Conservation (phyloP, 2,329 filamentous ascomycete genomes). For the Talaromyces sp. region DNA sequence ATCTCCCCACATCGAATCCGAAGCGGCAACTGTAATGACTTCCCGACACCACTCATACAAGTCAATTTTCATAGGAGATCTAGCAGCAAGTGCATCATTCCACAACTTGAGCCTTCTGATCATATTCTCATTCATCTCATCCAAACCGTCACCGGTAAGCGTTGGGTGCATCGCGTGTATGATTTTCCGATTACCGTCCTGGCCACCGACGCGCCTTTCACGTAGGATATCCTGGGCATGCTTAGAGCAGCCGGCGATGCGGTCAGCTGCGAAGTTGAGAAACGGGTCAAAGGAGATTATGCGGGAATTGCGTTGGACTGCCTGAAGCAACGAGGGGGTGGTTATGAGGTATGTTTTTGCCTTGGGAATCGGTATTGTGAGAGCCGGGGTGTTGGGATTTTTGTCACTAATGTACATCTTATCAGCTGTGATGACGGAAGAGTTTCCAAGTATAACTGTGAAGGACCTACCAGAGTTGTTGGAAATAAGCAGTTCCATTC, state of each 20-base stretch:
- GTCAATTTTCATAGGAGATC: conserved; percentile 15
- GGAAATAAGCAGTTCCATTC: conserved; percentile 22
- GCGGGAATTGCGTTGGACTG: conserved; percentile 20
- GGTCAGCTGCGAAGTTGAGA: conserved; percentile 14
- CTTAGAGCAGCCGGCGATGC: conserved; percentile 18
- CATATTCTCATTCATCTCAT: conserved; percentile 25
- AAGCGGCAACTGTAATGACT: conserved; percentile 24
- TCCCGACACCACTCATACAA: conserved; percentile 23
- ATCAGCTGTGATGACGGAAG: neutral
- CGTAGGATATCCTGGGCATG: conserved; percentile 17
- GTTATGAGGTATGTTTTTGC: conserved; percentile 23
- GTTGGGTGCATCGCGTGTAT: conserved; percentile 23
- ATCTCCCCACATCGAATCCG: conserved; percentile 24
- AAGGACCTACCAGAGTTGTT: conserved; percentile 15
- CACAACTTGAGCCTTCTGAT: conserved; percentile 10
- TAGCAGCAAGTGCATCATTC: conserved; percentile 17
- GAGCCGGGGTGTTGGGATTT: conserved; percentile 15
- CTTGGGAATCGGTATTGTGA: conserved; percentile 21
- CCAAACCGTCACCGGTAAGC: conserved; percentile 19
- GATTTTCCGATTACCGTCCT: conserved; percentile 14
- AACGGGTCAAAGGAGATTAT: conserved; percentile 22
- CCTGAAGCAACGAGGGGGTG: conserved; percentile 20
- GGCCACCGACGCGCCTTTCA: conserved; percentile 17
- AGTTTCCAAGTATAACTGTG: neutral
- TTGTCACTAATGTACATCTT: neutral